phyloP scores from a whole-genome alignment of 805 yeast species.

The Sugiyamaella marilandica region DNA sequence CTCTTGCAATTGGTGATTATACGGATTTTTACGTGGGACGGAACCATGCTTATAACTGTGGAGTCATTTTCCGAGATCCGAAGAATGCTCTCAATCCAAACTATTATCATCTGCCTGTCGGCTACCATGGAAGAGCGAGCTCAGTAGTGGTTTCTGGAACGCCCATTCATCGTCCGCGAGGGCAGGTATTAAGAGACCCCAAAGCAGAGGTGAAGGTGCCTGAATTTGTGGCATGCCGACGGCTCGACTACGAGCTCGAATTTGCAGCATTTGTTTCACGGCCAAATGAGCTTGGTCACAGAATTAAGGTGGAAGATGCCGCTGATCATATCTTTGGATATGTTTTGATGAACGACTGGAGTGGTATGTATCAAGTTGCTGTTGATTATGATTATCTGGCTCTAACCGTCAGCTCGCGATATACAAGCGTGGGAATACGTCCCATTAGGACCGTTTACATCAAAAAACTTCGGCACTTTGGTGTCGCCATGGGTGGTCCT shows the following conservation, averaged over 20 bases:
- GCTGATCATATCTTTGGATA: conserved; percentile 24
- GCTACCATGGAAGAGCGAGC: conserved; percentile 27
- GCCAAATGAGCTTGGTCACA: conserved; percentile 20
- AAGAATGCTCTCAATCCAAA: conserved; percentile 25
- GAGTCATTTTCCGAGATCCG: conserved; percentile 23
- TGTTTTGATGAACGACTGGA: conserved; percentile 27
- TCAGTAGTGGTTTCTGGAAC: conserved; percentile 27
- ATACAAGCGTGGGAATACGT: conserved; percentile 28
- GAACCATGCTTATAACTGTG: conserved; percentile 26
- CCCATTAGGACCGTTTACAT: conserved; percentile 27
- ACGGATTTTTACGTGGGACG: conserved; percentile 27
- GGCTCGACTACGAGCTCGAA: conserved; percentile 26
- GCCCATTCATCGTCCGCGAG: conserved; percentile 21
- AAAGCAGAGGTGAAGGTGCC: conserved; percentile 11
- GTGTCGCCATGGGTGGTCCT: conserved; percentile 27
- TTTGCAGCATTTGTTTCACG: conserved; percentile 22
- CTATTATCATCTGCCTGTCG: conserved; percentile 26
- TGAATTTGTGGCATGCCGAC: conserved; percentile 8
- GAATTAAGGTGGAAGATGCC: conserved; percentile 20
- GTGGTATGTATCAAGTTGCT: conserved; percentile 1
- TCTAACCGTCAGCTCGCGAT: conserved; percentile 20
- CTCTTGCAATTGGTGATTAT: conserved; percentile 25
- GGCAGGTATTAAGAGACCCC: conserved; percentile 21
- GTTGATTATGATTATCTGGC: neutral
- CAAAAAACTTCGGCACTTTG: conserved; percentile 26